These are phyloP conservation scores for Backusella liffmaniae DNA, from an alignment of 192 early-diverging fungal species.

Conservation along the genomic window DNA sequence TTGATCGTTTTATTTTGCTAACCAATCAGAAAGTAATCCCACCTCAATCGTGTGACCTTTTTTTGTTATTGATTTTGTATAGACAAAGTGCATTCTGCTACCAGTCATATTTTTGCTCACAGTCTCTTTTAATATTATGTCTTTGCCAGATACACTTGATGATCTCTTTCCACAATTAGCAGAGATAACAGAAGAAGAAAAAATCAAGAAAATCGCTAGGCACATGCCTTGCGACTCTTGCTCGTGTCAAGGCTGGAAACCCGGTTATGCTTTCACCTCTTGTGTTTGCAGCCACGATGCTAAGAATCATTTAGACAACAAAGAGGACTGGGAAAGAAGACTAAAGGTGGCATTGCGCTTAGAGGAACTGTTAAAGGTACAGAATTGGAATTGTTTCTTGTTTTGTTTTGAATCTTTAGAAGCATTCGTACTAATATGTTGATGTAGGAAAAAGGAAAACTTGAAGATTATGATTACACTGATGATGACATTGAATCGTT, in stretches of 20 bases:
- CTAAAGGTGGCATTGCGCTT: conserved; percentile 50
- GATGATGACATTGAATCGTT: conserved; percentile 16
- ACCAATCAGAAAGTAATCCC: too few relatives aligned
- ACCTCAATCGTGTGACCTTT: too few relatives aligned
- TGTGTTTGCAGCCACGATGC: conserved; percentile 51
- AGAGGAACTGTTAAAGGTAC: conserved; percentile 48
- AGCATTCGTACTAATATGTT: background rate
- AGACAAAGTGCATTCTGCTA: too few relatives aligned
- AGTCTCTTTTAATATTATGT: background rate
- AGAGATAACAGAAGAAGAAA: conserved; percentile 7
- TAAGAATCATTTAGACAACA: conserved; percentile 42
- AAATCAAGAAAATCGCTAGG: conserved; percentile 27
- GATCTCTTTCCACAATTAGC: conserved; percentile 18
- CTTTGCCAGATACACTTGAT: conserved; percentile 1
- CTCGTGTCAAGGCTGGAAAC: conserved; percentile 50
- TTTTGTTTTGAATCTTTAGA: background rate
- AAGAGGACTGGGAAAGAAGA: conserved; percentile 45
- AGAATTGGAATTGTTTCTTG: background rate
- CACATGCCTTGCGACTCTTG: conserved; percentile 48
- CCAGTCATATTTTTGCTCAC: background rate
- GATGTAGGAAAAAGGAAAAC: conserved; percentile 16
- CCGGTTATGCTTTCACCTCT: conserved; percentile 11
- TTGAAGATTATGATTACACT: conserved; percentile 13
- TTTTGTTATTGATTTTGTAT: too few relatives aligned
- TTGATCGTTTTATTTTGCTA: too few relatives aligned